phyloP scores from a whole-genome alignment of 1,284 basidiomycete genomes.

The Ustilago curta region DNA sequence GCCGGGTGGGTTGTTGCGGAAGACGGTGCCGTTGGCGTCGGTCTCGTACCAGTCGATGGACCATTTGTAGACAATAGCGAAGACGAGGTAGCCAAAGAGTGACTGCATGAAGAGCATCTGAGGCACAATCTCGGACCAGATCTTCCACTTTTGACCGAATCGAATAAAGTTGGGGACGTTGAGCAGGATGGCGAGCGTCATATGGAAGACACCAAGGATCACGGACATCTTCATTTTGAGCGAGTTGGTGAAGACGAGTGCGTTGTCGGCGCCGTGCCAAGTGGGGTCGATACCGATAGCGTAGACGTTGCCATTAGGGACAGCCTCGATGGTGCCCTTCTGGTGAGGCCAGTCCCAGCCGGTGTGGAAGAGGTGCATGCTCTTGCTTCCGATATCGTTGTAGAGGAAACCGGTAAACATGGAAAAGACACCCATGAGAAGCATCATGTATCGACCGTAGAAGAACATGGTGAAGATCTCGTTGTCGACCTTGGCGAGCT shows the following conservation, averaged over 20 bases:
- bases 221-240: conserved; percentile 99
- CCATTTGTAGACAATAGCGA: conserved; percentile 99
- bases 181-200: conserved; percentile 96
- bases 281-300: conserved; percentile 93
- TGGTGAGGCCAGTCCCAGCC: conserved; percentile 84
- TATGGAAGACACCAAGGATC: conserved; percentile 95
- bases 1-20: conserved; percentile 79
- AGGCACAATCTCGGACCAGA: conserved; percentile 94
- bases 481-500: conserved; percentile 80
- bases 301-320: conserved; percentile 77
- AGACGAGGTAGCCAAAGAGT: conserved; percentile 94
- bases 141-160: conserved; percentile 86
- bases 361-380: conserved; percentile 86
- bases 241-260: conserved; percentile 93
- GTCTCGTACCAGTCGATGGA: conserved; percentile 84
- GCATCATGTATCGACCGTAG: conserved; percentile 96
- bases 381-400: conserved; percentile 98
- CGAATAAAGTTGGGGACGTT: conserved; percentile 94
- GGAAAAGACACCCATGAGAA: conserved; percentile 95
- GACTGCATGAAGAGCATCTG: conserved; percentile 97
- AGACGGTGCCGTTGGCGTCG: conserved; percentile 72
- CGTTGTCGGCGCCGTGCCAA: conserved; percentile 95
- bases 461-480: conserved; percentile 94
- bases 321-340: conserved; percentile 60
- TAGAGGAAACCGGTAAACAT: conserved; percentile 94